These are phyloP conservation scores for Rhazya stricta DNA, from an alignment of 257 asterid genomes.

Conservation along the genomic window DNA sequence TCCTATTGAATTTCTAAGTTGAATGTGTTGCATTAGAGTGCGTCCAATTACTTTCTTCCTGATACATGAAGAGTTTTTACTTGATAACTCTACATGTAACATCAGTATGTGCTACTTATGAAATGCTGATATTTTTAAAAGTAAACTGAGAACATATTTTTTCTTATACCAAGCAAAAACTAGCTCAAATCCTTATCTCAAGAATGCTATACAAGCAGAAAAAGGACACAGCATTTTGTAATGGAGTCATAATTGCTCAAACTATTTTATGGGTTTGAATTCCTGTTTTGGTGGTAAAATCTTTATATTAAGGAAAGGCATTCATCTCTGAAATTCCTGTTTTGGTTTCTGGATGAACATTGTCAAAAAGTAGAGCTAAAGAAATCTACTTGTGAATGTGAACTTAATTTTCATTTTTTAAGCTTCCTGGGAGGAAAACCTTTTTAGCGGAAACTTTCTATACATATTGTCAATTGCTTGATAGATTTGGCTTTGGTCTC, in stretches of 20 bases:
- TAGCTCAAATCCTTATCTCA: too few species aligned
- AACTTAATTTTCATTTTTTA: neutral
- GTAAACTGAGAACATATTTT: too few species aligned
- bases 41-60: neutral
- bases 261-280: too few species aligned
- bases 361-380: neutral
- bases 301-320: neutral
- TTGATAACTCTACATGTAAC: neutral
- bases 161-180: too few species aligned
- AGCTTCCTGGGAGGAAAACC: neutral
- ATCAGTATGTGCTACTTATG: neutral
- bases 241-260: too few species aligned
- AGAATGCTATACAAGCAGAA: too few species aligned
- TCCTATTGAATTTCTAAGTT: neutral
- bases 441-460: neutral
- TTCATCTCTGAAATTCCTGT: neutral
- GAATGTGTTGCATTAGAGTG: neutral
- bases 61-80: neutral
- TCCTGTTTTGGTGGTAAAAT: too few species aligned
- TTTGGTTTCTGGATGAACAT: neutral
- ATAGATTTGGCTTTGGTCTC: neutral
- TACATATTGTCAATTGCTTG: too few species aligned
- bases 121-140: too few species aligned
- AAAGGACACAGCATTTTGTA: too few species aligned
- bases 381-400: neutral